A percentile compares a stretch with the other conserved stretches of the same genome.
Evolutionary conservation across 768 basidiomycete species (phyloP).

Genomic region (Tricholoma hemisulphureum): DNA sequence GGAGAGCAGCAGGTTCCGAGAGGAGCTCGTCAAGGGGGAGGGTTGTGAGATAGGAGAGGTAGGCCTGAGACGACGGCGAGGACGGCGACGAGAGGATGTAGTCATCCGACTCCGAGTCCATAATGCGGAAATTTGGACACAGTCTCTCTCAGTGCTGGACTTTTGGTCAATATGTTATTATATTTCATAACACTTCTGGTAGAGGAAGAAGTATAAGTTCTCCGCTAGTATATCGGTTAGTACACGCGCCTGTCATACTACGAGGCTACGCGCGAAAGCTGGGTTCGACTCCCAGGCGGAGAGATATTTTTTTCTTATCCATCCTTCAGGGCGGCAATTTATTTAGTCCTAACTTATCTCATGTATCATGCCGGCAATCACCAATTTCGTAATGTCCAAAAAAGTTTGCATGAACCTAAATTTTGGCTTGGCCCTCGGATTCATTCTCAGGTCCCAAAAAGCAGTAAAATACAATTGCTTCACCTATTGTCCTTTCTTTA

Average conservation of each 20-base stretch:
- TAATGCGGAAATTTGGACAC: background rate
- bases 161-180: too few species aligned
- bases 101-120: background rate
- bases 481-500: too few species aligned
- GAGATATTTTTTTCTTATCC: background rate
- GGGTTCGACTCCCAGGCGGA: slow-evolving; percentile 10
- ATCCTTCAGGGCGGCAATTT: too few species aligned
- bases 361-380: too few species aligned
- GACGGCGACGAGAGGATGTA: slow-evolving; percentile 28
- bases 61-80: slow-evolving; percentile 38
- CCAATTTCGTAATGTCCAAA: too few species aligned
- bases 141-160: too few species aligned
- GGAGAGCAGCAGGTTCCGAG: slow-evolving; percentile 70
- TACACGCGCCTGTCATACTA: slow-evolving; percentile 5
- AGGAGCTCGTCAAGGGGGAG: slow-evolving; percentile 68
- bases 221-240: slow-evolving; percentile 10
- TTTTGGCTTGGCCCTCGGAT: too few species aligned
- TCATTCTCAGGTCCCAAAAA: too few species aligned
- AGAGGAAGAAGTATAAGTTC: background rate
- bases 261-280: slow-evolving; percentile 4
- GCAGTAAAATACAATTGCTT: too few species aligned
- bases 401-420: too few species aligned
- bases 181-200: too few species aligned
- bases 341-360: too few species aligned
- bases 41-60: slow-evolving; percentile 64